Evolutionary conservation across 2,329 filamentous ascomycete genomes (phyloP).

Genomic region (Colletotrichum horii): DNA sequence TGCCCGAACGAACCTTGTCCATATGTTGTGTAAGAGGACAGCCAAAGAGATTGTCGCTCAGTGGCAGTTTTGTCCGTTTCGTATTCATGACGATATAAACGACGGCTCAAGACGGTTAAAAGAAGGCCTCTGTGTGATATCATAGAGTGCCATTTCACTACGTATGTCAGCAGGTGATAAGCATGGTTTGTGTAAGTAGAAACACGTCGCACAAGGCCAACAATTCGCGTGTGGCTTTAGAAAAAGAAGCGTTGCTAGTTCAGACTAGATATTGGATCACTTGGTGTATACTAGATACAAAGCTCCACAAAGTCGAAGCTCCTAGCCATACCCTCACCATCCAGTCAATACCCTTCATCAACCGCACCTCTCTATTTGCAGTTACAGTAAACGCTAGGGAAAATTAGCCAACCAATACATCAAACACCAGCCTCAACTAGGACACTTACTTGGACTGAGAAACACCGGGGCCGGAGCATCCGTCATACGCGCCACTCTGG

Average conservation of each 20-base stretch:
- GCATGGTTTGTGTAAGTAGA: neutral
- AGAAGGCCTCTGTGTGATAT: accelerated
- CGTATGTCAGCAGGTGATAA: neutral
- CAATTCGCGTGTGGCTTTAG: neutral
- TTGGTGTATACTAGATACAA: neutral
- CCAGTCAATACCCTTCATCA: neutral
- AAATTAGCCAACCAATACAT: neutral
- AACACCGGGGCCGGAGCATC: neutral
- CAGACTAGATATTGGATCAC: neutral
- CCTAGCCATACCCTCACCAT: neutral
- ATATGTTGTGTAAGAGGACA: accelerated
- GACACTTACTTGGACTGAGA: neutral
- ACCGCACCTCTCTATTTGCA: neutral
- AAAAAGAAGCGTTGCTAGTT: accelerated
- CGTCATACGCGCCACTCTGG: neutral
- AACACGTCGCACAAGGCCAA: neutral
- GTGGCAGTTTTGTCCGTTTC: neutral
- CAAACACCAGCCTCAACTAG: neutral
- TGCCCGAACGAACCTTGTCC: neutral
- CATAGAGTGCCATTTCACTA: neutral
- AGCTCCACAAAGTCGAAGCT: accelerated
- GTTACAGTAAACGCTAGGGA: neutral
- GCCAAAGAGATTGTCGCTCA: accelerated
- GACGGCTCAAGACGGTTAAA: accelerated
- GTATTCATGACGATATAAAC: neutral